A percentile compares a stretch with the other conserved stretches of the same genome.
Conservation (phyloP, 2,329 filamentous ascomycete genomes). For the Aspergillus felis region DNA sequence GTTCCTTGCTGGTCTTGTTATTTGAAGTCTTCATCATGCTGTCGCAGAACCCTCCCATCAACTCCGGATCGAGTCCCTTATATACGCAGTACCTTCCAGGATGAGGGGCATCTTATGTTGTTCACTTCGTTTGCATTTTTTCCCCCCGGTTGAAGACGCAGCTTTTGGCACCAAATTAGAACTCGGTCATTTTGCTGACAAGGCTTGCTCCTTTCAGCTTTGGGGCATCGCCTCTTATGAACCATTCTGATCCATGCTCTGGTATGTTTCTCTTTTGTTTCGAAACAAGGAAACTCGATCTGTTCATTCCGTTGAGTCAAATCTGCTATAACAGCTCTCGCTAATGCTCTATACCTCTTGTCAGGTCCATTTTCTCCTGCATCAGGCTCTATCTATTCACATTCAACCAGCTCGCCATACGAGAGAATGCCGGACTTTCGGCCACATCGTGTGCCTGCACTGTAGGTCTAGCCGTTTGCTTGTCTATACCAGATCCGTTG, state of each 20-base stretch:
- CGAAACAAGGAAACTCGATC: not conserved
- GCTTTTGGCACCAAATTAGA: not conserved
- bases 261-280: slow-evolving; percentile 38
- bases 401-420: slow-evolving; percentile 30
- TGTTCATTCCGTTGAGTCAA: slow-evolving; percentile 13
- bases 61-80: slow-evolving; percentile 4
- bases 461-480: slow-evolving; percentile 30
- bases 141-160: not conserved
- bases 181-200: slow-evolving; percentile 6
- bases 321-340: not conserved
- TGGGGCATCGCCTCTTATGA: slow-evolving; percentile 47
- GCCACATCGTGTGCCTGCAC: slow-evolving; percentile 32
- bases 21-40: slow-evolving; percentile 8
- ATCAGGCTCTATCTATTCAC: slow-evolving; percentile 31
- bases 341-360: slow-evolving; percentile 6
- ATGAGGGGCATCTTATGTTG: slow-evolving; percentile 5
- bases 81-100: slow-evolving; percentile 11
- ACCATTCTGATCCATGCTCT: slow-evolving; percentile 50
- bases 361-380: slow-evolving; percentile 33
- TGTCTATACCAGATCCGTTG: not conserved
- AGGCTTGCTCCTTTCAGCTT: slow-evolving; percentile 42
- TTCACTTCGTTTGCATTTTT: slow-evolving; percentile 3
- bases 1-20: slow-evolving; percentile 8
- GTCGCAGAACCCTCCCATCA: slow-evolving; percentile 6
- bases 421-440: slow-evolving; percentile 38